Evolutionary conservation across 768 basidiomycete species (phyloP).

Genomic region (Tremella fuciformis): DNA sequence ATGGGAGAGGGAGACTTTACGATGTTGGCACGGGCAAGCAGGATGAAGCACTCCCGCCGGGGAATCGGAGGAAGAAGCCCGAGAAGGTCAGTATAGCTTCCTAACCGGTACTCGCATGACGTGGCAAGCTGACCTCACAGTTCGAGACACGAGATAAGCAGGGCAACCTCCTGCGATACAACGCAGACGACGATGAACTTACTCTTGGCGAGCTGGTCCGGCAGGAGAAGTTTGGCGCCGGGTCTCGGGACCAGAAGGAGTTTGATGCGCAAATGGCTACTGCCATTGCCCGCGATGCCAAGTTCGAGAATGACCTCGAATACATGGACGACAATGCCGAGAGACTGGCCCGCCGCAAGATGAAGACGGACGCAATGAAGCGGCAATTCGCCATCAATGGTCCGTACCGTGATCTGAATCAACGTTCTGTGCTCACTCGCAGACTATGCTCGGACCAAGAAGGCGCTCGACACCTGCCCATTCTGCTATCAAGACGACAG

Average conservation of each 20-base stretch:
- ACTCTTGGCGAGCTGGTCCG: slow-evolving; percentile 88
- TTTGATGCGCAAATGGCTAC: slow-evolving; percentile 84
- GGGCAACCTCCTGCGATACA: slow-evolving; percentile 81
- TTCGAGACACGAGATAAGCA: slow-evolving; percentile 91
- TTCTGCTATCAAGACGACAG: slow-evolving; percentile 90
- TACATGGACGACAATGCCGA: slow-evolving; percentile 98
- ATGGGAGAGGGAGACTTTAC: slow-evolving; percentile 78
- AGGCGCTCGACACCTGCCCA: slow-evolving; percentile 75
- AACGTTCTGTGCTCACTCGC: background rate
- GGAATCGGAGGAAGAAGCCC: slow-evolving; percentile 73
- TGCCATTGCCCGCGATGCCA: slow-evolving; percentile 81
- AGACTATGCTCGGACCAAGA: slow-evolving; percentile 96
- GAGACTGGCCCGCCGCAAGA: slow-evolving; percentile 83
- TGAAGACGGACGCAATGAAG: slow-evolving; percentile 95
- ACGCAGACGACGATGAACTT: slow-evolving; percentile 82
- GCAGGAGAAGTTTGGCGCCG: slow-evolving; percentile 85
- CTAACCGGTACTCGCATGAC: background rate
- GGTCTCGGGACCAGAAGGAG: slow-evolving; percentile 85
- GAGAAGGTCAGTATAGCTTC: slow-evolving; percentile 58
- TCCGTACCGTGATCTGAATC: slow-evolving; percentile 47
- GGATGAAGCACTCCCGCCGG: slow-evolving; percentile 57
- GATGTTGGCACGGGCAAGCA: slow-evolving; percentile 73
- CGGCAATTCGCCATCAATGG: slow-evolving; percentile 94
- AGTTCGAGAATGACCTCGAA: slow-evolving; percentile 85
- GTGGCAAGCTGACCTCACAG: slow-evolving; percentile 49